phyloP scores from a whole-genome alignment of 73 alveolate species.

The Paramecium biaurelia region DNA sequence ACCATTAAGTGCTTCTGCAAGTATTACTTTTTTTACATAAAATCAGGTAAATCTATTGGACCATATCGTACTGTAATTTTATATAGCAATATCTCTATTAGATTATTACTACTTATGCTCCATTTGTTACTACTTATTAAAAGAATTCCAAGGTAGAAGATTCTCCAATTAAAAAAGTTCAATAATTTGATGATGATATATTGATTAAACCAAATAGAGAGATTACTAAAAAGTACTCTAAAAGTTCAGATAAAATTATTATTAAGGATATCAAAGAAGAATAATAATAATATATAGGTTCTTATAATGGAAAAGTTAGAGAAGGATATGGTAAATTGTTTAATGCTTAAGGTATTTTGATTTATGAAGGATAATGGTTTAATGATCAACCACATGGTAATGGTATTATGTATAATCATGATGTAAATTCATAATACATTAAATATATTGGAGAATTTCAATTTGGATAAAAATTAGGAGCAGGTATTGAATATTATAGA shows the following conservation, averaged over 20 bases:
- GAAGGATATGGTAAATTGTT: constrained; percentile 37
- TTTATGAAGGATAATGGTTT: constrained; percentile 56
- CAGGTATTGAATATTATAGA: constrained; percentile 14
- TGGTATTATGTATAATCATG: constrained; percentile 36
- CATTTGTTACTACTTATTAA: neutral
- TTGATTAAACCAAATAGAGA: neutral
- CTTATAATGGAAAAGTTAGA: neutral
- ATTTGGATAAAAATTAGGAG: neutral
- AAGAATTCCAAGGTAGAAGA: neutral
- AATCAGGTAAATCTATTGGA: neutral
- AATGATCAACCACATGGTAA: constrained; percentile 48
- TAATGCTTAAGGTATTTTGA: neutral
- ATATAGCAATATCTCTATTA: neutral
- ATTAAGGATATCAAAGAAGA: neutral
- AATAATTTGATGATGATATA: neutral
- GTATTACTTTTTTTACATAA: neutral
- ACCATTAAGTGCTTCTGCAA: neutral
- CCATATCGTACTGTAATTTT: neutral
- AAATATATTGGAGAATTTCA: neutral
- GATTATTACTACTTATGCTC: neutral
- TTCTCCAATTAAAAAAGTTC: neutral
- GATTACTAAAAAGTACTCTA: neutral
- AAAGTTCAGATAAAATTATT: neutral
- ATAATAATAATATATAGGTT: neutral
- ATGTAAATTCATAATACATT: neutral